Percentiles rank a stretch among this genome's conserved stretches.
Conservation (phyloP, 441 rosid species). For the Flueggea neowawraea region DNA sequence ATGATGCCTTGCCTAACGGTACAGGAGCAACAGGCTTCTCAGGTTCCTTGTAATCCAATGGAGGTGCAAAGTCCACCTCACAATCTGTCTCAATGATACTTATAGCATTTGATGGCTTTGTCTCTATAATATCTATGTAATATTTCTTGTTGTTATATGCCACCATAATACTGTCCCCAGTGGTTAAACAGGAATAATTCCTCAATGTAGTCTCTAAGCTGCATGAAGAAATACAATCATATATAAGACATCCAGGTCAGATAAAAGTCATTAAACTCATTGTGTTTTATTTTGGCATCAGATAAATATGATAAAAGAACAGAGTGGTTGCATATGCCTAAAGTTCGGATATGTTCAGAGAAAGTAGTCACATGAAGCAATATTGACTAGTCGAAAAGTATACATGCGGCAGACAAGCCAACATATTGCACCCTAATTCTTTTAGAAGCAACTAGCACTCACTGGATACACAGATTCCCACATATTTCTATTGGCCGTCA, state of each 20-base stretch:
- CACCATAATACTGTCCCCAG: conserved; percentile 97
- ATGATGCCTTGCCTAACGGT: conserved; percentile 40
- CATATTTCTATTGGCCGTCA: too few species aligned
- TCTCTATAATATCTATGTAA: conserved; percentile 87
- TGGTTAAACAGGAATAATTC: conserved; percentile 95
- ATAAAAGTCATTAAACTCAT: neutral
- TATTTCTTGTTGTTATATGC: conserved; percentile 93
- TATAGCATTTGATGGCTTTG: conserved; percentile 88
- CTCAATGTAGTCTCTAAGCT: conserved; percentile 94
- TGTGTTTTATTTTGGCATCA: too few species aligned
- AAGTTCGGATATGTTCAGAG: too few species aligned
- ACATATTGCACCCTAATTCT: too few species aligned
- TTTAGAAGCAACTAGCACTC: too few species aligned
- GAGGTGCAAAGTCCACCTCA: conserved; percentile 98
- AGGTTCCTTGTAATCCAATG: conserved; percentile 94
- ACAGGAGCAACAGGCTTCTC: conserved; percentile 49
- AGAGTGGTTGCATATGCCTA: too few species aligned
- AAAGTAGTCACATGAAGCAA: too few species aligned
- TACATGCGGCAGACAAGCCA: too few species aligned
- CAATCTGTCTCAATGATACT: conserved; percentile 99
- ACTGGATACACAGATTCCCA: too few species aligned
- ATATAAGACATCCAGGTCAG: neutral
- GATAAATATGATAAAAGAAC: too few species aligned
- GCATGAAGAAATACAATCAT: conserved; percentile 16
- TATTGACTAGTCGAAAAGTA: too few species aligned